A percentile compares a stretch with the other conserved stretches of the same genome.
Conservation (phyloP, 371 early-diverging fungal species). For the Globomyces sp. region DNA sequence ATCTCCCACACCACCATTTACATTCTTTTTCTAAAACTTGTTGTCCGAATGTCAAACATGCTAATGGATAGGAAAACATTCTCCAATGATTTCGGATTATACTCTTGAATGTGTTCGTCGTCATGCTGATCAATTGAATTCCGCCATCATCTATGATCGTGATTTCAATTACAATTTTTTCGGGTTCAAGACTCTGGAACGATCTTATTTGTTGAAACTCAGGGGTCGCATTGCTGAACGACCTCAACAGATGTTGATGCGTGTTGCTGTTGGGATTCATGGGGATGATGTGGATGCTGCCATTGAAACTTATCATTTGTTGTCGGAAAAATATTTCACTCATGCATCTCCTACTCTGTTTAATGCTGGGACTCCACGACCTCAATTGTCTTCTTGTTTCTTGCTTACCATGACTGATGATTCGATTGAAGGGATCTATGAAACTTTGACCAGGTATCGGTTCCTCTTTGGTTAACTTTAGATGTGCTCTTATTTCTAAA, state of each 20-base stretch:
- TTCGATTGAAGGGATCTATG: constrained; percentile 98
- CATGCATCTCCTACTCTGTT: constrained; percentile 99
- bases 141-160: constrained; percentile 91
- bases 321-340: constrained; percentile 95
- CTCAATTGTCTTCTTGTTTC: constrained; percentile 97
- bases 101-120: constrained; percentile 71
- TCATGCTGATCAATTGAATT: constrained; percentile 82
- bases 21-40: no score
- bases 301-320: constrained; percentile 94
- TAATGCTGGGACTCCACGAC: constrained; percentile 95
- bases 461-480: no score
- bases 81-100: constrained; percentile 84
- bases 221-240: constrained; percentile 87
- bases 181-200: constrained; percentile 98
- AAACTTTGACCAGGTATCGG: constrained; percentile 76
- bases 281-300: constrained; percentile 89
- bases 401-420: constrained; percentile 95
- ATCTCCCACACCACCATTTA: no score
- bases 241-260: constrained; percentile 99
- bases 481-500: constrained; percentile 98
- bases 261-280: constrained; percentile 98
- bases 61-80: constrained; percentile 38
- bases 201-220: constrained; percentile 92
- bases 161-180: constrained; percentile 98
- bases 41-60: no score